Evolutionary conservation across 2,329 filamentous ascomycete species (phyloP), one percentile per base, ranked within the genome.

Genomic region (Colletotrichum sp.): DNA sequence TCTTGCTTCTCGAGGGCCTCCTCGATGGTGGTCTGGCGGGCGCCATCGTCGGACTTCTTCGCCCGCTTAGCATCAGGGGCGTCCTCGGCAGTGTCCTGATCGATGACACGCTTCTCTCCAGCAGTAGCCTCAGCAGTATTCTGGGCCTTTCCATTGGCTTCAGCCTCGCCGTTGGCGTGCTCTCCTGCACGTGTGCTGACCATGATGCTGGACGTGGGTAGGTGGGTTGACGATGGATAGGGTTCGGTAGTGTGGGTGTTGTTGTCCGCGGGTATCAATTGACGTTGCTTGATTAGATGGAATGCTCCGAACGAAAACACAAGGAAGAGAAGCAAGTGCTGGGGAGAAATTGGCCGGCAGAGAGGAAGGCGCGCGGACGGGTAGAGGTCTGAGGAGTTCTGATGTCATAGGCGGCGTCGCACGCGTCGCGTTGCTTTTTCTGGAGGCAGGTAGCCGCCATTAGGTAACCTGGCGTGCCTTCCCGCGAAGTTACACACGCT

Each of bases 351-450:
- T 57, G 28, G 8, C 34, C 10, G n/a, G 10, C 15, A 52, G 21
- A 34, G 24, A 49, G n/a, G 12, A 13, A 59, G 59, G 52, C 57
- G 52, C 65, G 64, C 36, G 32, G 30, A 49, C 26, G 64, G 52
- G 63, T 32, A 44, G 39, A 21, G 24, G 64, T 68, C 55, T 59
- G 49, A 30, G 44, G 44, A 64, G 36, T 73, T 26, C 70, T 76
- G 74, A 76, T 76, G 74, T 76, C 74, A 76, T 76, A 65, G 73
- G 39, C 63, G 39, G 30, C 21, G 65, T 69, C 12, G 74, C 74
- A 65, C 74, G 65, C 74, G 74, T 73, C 74, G 74, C 70, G 74
- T 76, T 76, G 16, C 71, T 76, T 76, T 72, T 69, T 74, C 36
- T 49, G 52, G 34, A 67, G 32, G 64, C 70, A 66, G 15, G 70